Conservation (phyloP, 768 basidiomycete genomes). For the Hericium rajendrae region DNA sequence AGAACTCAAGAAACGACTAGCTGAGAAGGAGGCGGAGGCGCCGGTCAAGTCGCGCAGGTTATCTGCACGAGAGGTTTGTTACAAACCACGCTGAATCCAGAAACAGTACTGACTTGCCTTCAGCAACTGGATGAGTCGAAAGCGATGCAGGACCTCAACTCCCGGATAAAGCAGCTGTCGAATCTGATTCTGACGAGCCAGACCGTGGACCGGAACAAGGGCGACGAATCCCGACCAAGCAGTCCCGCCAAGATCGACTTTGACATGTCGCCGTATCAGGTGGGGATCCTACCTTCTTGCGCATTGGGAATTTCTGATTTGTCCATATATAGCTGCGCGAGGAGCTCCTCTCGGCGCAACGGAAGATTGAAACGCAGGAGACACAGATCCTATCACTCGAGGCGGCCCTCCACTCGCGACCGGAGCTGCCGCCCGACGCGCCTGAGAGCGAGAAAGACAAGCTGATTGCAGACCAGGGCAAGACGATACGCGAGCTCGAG, state of each 20-base stretch:
- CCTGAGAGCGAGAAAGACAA: slow-evolving; percentile 68
- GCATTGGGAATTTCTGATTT: background rate
- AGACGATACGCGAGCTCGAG: slow-evolving; percentile 73
- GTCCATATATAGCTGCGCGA: slow-evolving; percentile 58
- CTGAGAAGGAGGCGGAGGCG: slow-evolving; percentile 59
- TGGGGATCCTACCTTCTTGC: slow-evolving; percentile 20
- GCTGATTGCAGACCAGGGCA: slow-evolving; percentile 60
- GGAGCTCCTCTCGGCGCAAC: slow-evolving; percentile 70
- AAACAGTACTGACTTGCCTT: slow-evolving; percentile 4
- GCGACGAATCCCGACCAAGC: slow-evolving; percentile 63
- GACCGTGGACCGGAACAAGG: slow-evolving; percentile 60
- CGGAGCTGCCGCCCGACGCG: slow-evolving; percentile 53
- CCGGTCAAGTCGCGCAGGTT: slow-evolving; percentile 31
- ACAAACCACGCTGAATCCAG: no score
- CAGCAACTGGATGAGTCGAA: slow-evolving; percentile 80
- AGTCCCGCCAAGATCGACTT: slow-evolving; percentile 89
- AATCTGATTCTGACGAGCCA: slow-evolving; percentile 82
- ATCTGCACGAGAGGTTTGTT: slow-evolving; percentile 35
- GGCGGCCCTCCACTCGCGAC: slow-evolving; percentile 62
- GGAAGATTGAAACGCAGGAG: slow-evolving; percentile 71
- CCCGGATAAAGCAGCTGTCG: slow-evolving; percentile 72
- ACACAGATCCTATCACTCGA: slow-evolving; percentile 81
- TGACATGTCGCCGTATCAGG: slow-evolving; percentile 81
- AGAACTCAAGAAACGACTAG: slow-evolving; percentile 65
- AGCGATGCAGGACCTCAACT: slow-evolving; percentile 76